A percentile compares a stretch with the other conserved stretches of the same genome.
Evolutionary conservation across 345 rosid species (phyloP).

Genomic region (Melaleuca quinquenervia): DNA sequence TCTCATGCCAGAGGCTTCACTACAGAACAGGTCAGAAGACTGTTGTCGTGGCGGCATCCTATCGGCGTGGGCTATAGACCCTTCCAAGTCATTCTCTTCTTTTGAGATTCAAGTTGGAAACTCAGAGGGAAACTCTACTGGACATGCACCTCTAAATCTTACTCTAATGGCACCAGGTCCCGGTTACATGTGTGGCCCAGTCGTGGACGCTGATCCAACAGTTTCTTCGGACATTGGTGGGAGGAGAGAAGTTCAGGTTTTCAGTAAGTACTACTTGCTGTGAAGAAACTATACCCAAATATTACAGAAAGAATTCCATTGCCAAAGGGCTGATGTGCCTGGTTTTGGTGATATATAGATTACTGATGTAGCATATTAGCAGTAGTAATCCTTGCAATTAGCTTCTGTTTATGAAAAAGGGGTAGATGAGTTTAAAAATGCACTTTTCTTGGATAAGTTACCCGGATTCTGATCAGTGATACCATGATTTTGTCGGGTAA

Average conservation of each 20-base stretch:
- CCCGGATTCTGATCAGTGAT: not conserved
- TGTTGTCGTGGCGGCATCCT: constrained; percentile 41
- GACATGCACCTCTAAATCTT: constrained; percentile 29
- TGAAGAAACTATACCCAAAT: not conserved
- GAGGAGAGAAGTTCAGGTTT: constrained; percentile 37
- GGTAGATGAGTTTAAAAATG: not conserved
- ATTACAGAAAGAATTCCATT: not conserved
- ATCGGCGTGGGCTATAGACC: constrained; percentile 37
- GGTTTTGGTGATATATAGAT: not conserved
- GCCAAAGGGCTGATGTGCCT: not conserved
- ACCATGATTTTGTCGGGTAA: not conserved
- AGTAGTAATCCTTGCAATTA: not conserved
- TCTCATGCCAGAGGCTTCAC: constrained; percentile 17
- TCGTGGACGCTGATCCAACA: constrained; percentile 24
- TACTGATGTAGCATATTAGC: not conserved
- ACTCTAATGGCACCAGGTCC: constrained; percentile 41
- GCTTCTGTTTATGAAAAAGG: not conserved
- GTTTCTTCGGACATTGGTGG: constrained; percentile 33
- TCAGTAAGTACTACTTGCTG: constrained; percentile 21
- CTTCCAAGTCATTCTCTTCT: constrained; percentile 34
- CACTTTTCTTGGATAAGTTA: not conserved
- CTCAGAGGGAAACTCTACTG: constrained; percentile 6
- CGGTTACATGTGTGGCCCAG: constrained; percentile 40
- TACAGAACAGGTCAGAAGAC: constrained; percentile 12
- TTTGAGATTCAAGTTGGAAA: constrained; percentile 37